Evolutionary conservation across 192 early-diverging fungal genomes (phyloP).

Genomic region (Endogone sp.): DNA sequence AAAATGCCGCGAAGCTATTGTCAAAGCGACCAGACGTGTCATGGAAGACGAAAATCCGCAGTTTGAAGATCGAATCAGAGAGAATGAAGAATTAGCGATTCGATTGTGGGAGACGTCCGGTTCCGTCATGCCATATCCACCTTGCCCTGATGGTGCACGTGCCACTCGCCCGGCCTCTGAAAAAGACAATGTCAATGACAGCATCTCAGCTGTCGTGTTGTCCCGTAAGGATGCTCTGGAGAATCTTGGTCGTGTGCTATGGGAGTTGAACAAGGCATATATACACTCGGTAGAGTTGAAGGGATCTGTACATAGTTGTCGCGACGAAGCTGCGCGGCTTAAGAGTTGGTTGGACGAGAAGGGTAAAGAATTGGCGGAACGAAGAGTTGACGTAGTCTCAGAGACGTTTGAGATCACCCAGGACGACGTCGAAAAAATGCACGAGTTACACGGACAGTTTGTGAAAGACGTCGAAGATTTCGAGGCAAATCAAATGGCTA

Average conservation of each 20-base stretch:
- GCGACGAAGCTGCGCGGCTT: slow-evolving; percentile 9
- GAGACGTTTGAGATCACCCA: slow-evolving; percentile 1
- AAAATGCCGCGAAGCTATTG: slow-evolving; percentile 17
- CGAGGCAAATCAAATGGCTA: neutral
- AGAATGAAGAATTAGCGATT: neutral
- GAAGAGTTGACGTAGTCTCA: slow-evolving; percentile 19
- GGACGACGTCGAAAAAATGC: neutral
- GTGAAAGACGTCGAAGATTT: neutral
- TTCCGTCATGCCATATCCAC: slow-evolving; percentile 14
- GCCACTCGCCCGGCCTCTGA: slow-evolving; percentile 8
- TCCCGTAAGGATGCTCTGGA: slow-evolving; percentile 8
- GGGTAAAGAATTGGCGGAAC: slow-evolving; percentile 3
- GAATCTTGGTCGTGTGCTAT: slow-evolving; percentile 3
- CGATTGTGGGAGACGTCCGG: slow-evolving; percentile 13
- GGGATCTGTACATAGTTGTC: slow-evolving; percentile 5
- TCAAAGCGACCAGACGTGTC: slow-evolving; percentile 15
- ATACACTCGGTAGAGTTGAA: slow-evolving; percentile 5
- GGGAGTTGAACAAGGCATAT: slow-evolving; percentile 6
- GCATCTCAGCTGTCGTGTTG: slow-evolving; percentile 9
- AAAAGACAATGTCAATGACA: slow-evolving; percentile 15
- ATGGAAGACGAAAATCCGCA: slow-evolving; percentile 17
- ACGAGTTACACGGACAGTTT: neutral
- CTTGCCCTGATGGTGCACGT: slow-evolving; percentile 16
- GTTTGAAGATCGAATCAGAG: slow-evolving; percentile 9
- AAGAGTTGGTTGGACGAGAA: slow-evolving; percentile 19